Conservation (phyloP, 352 stramenopile genomes). For the Ophiocytium majus region DNA sequence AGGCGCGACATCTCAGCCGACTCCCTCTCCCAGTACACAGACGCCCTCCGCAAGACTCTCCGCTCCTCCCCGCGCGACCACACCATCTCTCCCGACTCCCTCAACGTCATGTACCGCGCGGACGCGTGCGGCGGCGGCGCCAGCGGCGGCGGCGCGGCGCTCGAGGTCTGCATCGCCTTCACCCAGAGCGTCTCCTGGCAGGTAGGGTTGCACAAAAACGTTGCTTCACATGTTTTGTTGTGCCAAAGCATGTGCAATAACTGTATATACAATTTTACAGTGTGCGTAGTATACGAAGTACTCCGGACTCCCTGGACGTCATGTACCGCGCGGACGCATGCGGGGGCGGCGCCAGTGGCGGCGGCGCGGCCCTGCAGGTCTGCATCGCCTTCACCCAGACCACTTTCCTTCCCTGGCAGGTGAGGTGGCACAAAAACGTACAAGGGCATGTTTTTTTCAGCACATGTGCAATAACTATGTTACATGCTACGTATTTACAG, state of each 20-base stretch:
- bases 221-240: too few relatives aligned
- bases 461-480: too few relatives aligned
- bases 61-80: conserved; percentile 2
- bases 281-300: too few relatives aligned
- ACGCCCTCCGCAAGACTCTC: neutral
- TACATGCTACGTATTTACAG: too few relatives aligned
- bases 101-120: neutral
- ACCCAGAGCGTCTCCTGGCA: neutral
- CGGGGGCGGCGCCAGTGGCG: neutral
- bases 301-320: neutral
- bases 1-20: neutral
- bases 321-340: neutral
- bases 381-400: neutral
- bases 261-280: too few relatives aligned
- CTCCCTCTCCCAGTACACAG: neutral
- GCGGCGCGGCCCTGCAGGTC: neutral
- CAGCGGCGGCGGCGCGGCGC: neutral
- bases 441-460: too few relatives aligned
- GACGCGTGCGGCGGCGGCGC: neutral
- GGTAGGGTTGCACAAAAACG: too few relatives aligned
- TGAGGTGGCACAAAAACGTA: too few relatives aligned
- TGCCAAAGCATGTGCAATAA: too few relatives aligned
- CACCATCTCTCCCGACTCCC: neutral
- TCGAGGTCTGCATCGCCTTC: neutral
- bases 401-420: neutral